Conservation (phyloP, 768 basidiomycete genomes). For the Tylopilus intermedius region DNA sequence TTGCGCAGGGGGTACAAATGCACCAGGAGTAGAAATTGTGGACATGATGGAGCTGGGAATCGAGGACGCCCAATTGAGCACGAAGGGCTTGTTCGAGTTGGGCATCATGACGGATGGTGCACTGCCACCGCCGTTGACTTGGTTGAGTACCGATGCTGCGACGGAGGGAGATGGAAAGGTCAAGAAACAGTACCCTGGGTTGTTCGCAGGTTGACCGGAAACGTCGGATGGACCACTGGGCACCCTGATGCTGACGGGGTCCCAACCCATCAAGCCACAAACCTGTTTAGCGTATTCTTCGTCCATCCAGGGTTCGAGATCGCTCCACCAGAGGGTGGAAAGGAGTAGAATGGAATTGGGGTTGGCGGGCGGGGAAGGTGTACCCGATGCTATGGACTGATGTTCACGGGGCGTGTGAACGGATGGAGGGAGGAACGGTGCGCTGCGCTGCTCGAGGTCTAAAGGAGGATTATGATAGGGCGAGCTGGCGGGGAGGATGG, state of each 20-base stretch:
- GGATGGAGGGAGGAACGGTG: slow-evolving; percentile 12
- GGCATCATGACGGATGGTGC: slow-evolving; percentile 65
- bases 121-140: slow-evolving; percentile 49
- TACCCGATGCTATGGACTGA: slow-evolving; percentile 11
- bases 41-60: slow-evolving; percentile 34
- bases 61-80: slow-evolving; percentile 70
- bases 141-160: slow-evolving; percentile 65
- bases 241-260: slow-evolving; percentile 67
- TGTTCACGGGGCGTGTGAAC: slow-evolving; percentile 18
- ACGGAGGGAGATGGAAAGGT: slow-evolving; percentile 72
- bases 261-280: slow-evolving; percentile 84
- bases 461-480: slow-evolving; percentile 14
- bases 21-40: slow-evolving; percentile 26
- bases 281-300: slow-evolving; percentile 91
- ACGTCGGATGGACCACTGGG: slow-evolving; percentile 57
- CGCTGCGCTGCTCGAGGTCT: slow-evolving; percentile 22
- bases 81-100: slow-evolving; percentile 77
- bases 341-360: slow-evolving; percentile 35
- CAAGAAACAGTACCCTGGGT: slow-evolving; percentile 84
- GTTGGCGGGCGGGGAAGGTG: slow-evolving; percentile 25
- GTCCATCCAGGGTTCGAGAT: slow-evolving; percentile 96
- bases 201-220: slow-evolving; percentile 66
- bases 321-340: slow-evolving; percentile 79
- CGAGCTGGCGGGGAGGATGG: slow-evolving; percentile 16
- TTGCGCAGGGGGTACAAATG: slow-evolving; percentile 29